These are phyloP conservation scores for Firmiana major DNA, from an alignment of 345 rosid species.

Conservation along the genomic window DNA sequence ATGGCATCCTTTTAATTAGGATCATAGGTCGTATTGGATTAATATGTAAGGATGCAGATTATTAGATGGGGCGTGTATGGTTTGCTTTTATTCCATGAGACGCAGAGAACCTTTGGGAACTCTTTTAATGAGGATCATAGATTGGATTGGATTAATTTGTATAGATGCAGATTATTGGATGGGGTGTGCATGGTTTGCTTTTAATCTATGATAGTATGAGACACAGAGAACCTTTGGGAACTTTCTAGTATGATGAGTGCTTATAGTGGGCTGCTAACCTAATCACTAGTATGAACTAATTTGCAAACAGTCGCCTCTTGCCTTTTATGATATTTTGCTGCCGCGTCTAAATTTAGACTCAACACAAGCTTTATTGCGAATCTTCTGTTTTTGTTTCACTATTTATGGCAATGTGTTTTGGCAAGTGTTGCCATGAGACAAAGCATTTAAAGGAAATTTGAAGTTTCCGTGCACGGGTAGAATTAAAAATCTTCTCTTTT, in stretches of 20 bases:
- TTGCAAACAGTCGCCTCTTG: neutral
- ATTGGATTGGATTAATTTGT: neutral
- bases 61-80: neutral
- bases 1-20: neutral
- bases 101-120: neutral
- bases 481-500: neutral
- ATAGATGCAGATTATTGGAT: neutral
- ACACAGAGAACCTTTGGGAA: neutral
- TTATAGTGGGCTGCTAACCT: neutral
- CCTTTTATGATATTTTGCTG: neutral
- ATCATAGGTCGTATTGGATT: neutral
- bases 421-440: neutral
- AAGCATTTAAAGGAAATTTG: neutral
- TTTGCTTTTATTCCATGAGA: neutral
- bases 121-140: neutral
- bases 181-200: neutral
- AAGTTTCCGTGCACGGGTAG: neutral
- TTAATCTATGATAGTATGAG: neutral
- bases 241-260: neutral
- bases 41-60: neutral
- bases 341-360: neutral
- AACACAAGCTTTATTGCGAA: neutral
- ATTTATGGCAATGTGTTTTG: neutral
- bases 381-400: neutral
- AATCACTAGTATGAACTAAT: neutral